Evolutionary conservation across 2,329 filamentous ascomycete species (phyloP).

Genomic region (Pseudogymnoascus sp.): DNA sequence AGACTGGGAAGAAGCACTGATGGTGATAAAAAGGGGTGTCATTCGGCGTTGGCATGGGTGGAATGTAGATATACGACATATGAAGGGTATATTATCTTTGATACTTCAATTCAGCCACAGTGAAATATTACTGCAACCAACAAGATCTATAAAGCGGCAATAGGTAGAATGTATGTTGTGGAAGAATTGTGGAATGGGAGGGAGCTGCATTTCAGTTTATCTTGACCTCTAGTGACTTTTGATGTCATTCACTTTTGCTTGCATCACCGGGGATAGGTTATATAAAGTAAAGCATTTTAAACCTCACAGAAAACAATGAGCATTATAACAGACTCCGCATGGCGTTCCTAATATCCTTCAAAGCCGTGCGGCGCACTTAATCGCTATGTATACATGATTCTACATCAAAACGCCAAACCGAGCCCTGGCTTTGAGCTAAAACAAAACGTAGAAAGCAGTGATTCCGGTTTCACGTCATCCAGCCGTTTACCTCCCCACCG

Average conservation of each 20-base stretch:
- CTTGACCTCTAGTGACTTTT: not conserved
- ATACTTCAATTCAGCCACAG: not conserved
- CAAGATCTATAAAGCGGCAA: not conserved
- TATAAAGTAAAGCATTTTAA: not conserved
- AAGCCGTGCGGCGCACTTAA: slow-evolving; percentile 1
- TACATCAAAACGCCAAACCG: slow-evolving; percentile 8
- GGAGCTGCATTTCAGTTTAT: not conserved
- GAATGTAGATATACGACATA: slow-evolving; percentile 2
- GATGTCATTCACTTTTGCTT: not conserved
- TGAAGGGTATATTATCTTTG: slow-evolving; percentile 5
- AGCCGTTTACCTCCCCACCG: not conserved
- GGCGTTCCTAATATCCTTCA: not conserved
- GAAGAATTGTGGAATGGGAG: not conserved
- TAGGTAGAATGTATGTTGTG: not conserved
- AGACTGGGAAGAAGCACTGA: slow-evolving; percentile 35
- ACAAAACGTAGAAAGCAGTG: slow-evolving; percentile 1
- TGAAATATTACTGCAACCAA: not conserved
- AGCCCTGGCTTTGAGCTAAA: slow-evolving; percentile 3
- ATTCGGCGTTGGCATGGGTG: not conserved
- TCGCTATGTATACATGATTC: slow-evolving; percentile 9
- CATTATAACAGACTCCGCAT: not conserved
- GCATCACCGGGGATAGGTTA: not conserved
- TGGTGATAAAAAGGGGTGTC: not conserved
- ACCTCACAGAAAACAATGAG: not conserved
- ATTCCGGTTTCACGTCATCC: slow-evolving; percentile 6